phyloP scores from a whole-genome alignment of 2,329 filamentous ascomycete species.

The Aspergillus texensis region DNA sequence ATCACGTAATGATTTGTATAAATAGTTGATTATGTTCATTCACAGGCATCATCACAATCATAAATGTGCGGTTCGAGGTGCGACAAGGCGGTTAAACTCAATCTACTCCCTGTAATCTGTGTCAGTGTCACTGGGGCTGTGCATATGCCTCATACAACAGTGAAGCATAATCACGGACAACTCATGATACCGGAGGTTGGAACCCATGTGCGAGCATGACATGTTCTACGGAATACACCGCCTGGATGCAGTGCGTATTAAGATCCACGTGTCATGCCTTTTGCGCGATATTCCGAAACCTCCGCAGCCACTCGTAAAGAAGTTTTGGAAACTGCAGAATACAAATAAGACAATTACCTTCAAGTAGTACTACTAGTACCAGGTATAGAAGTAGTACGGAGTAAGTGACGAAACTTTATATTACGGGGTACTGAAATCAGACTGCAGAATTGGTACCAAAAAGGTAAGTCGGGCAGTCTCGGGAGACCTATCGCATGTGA shows the following conservation, averaged over 20 bases:
- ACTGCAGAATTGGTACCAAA: neutral
- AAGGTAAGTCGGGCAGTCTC: conserved; percentile 11
- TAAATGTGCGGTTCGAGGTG: neutral
- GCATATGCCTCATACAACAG: neutral
- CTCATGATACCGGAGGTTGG: neutral
- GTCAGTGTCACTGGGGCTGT: neutral
- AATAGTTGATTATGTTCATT: neutral
- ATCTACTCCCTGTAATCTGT: neutral
- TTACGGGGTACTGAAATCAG: neutral
- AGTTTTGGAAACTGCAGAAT: neutral
- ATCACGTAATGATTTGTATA: neutral
- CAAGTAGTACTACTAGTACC: neutral
- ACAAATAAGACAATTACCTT: neutral
- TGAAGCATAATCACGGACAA: neutral
- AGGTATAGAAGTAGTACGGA: neutral
- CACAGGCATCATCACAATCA: neutral
- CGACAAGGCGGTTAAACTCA: neutral
- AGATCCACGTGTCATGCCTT: neutral
- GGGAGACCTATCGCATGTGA: conserved; percentile 11
- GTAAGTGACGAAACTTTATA: neutral
- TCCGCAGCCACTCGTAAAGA: neutral
- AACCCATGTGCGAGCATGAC: neutral
- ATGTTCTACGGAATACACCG: neutral
- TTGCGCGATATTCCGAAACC: neutral
- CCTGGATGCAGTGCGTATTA: neutral